Percentiles rank a stretch among this genome's conserved stretches.
Conservation (phyloP, 192 early-diverging fungal genomes). For the Globomyces pollinis-pini region DNA sequence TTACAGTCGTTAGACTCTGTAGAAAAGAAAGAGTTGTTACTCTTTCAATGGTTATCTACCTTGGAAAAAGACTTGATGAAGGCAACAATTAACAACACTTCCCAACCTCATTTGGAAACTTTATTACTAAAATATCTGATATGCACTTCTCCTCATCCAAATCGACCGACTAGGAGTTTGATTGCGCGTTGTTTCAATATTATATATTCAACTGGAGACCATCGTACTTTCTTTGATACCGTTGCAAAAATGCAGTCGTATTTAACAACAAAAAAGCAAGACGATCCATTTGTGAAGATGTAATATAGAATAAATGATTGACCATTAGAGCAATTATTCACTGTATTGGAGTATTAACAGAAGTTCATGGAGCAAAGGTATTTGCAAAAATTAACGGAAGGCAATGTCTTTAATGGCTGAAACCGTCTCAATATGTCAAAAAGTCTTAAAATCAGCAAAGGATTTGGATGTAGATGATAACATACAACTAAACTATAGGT, state of each 20-base stretch:
- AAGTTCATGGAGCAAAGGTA: conserved; percentile 68
- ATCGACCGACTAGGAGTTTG: conserved; percentile 59
- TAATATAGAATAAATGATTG: background rate
- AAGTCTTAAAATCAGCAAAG: conserved; percentile 58
- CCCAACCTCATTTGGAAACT: conserved; percentile 68
- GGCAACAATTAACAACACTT: conserved; percentile 31
- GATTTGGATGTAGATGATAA: conserved; percentile 44
- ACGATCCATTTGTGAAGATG: conserved; percentile 54
- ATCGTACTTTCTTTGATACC: conserved; percentile 70
- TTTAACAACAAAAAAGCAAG: conserved; percentile 48
- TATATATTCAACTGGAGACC: conserved; percentile 69
- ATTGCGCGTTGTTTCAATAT: conserved; percentile 62
- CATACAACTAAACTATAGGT: too few species aligned
- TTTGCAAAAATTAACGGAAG: too few species aligned
- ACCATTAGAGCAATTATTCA: conserved; percentile 54
- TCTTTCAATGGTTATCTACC: conserved; percentile 84
- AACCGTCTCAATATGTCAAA: conserved; percentile 50
- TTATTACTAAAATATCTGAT: conserved; percentile 64
- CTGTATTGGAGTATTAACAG: conserved; percentile 70
- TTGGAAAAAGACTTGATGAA: conserved; percentile 68
- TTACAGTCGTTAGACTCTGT: background rate
- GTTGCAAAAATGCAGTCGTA: conserved; percentile 54
- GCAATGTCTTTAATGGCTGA: conserved; percentile 63
- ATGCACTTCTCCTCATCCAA: conserved; percentile 50
- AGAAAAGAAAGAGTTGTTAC: conserved; percentile 56